Evolutionary conservation across 2,329 filamentous ascomycete genomes (phyloP).

Genomic region (Diaporthe ilicicola): DNA sequence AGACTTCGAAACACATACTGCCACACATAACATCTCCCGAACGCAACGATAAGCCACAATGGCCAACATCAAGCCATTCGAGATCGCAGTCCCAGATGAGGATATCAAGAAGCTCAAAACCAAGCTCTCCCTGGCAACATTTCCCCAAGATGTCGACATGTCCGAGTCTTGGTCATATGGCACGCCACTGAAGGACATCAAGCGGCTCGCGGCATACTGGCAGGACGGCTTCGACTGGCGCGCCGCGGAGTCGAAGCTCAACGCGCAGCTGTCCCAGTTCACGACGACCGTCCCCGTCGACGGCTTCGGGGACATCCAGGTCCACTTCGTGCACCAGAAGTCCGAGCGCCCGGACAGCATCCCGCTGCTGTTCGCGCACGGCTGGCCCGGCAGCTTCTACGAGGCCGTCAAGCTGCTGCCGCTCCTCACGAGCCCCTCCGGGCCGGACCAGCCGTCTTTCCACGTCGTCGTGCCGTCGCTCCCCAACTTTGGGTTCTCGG

Average conservation of each 20-base stretch:
- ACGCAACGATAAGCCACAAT: not conserved
- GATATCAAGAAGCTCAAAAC: constrained; percentile 38
- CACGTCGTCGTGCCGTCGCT: constrained; percentile 56
- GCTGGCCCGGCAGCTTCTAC: constrained; percentile 53
- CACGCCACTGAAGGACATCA: constrained; percentile 66
- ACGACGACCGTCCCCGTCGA: constrained; percentile 60
- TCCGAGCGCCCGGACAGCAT: constrained; percentile 41
- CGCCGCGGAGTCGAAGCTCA: constrained; percentile 64
- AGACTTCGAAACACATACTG: not conserved
- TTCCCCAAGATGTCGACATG: constrained; percentile 65
- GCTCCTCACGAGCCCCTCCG: constrained; percentile 40
- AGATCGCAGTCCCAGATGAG: constrained; percentile 45
- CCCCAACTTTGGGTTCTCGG: constrained; percentile 55
- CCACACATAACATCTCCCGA: not conserved
- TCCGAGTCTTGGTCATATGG: constrained; percentile 60
- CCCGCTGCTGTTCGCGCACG: constrained; percentile 52
- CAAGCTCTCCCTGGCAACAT: constrained; percentile 31
- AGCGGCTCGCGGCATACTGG: constrained; percentile 67
- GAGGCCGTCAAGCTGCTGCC: constrained; percentile 48
- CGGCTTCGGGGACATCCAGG: constrained; percentile 65
- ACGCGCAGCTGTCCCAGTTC: constrained; percentile 65
- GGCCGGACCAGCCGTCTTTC: constrained; percentile 47
- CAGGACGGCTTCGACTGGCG: constrained; percentile 68
- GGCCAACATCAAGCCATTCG: constrained; percentile 44
- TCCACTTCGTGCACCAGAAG: constrained; percentile 71